Percentiles rank a stretch among this genome's conserved stretches.
These are phyloP conservation scores for Russula foetens DNA, from an alignment of 768 basidiomycete genomes.

Conservation along the genomic window DNA sequence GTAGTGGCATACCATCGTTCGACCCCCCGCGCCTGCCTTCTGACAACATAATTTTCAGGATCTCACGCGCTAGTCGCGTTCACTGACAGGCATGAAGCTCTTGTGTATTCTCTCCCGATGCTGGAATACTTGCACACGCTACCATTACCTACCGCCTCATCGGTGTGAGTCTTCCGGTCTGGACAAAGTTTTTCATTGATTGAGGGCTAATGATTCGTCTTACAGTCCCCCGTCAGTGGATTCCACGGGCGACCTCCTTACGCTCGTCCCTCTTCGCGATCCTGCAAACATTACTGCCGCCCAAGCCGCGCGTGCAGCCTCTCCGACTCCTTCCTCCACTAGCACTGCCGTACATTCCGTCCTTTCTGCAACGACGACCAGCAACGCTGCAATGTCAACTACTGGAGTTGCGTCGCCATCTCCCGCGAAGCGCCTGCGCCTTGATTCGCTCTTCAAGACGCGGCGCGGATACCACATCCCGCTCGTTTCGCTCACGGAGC, in stretches of 20 bases:
- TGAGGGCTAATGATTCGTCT: neutral
- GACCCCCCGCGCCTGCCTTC: neutral
- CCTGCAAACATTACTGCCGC: neutral
- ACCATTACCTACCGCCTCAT: slow-evolving; percentile 6
- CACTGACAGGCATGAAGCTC: slow-evolving; percentile 39
- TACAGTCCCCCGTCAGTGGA: slow-evolving; percentile 29
- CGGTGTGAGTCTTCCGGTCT: slow-evolving; percentile 4
- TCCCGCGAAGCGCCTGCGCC: slow-evolving; percentile 33
- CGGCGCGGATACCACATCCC: slow-evolving; percentile 43
- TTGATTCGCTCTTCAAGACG: slow-evolving; percentile 53
- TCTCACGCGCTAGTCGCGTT: slow-evolving; percentile 44
- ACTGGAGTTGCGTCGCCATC: slow-evolving; percentile 11
- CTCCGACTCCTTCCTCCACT: slow-evolving; percentile 29
- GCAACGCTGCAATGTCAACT: neutral
- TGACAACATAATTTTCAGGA: slow-evolving; percentile 34
- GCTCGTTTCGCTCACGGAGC: slow-evolving; percentile 42
- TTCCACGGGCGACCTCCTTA: slow-evolving; percentile 16
- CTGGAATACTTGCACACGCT: slow-evolving; percentile 47
- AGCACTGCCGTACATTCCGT: neutral
- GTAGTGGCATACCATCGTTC: slow-evolving; percentile 28
- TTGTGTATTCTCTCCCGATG: slow-evolving; percentile 56
- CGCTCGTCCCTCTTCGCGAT: slow-evolving; percentile 11
- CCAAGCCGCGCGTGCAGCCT: neutral
- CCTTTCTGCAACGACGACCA: neutral
- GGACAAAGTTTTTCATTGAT: neutral